These are phyloP conservation scores for Yarrowia yakushimensis DNA, from an alignment of 805 yeast species.

Conservation along the genomic window DNA sequence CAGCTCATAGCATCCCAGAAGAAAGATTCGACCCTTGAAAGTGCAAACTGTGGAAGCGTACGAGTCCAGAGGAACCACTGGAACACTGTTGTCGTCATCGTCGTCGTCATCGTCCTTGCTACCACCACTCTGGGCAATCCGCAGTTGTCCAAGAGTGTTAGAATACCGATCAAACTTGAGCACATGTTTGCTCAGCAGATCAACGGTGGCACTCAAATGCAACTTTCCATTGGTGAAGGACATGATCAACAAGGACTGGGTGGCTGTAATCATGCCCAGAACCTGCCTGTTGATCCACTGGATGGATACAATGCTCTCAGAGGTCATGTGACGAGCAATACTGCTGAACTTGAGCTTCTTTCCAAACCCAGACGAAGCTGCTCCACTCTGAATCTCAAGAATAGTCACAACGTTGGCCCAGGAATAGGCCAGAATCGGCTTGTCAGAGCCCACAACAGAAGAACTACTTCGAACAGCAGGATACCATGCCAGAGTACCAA, in stretches of 20 bases:
- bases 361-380: conserved; percentile 28
- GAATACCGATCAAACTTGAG: conserved; percentile 38
- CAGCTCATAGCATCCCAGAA: conserved; percentile 52
- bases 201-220: conserved; percentile 45
- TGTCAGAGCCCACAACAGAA: background rate
- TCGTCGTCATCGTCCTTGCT: background rate
- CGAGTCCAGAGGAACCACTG: conserved; percentile 38
- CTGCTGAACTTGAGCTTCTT: conserved; percentile 40
- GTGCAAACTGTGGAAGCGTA: conserved; percentile 40
- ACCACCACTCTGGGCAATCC: conserved; percentile 20
- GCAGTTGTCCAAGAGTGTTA: conserved; percentile 27
- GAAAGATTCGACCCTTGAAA: conserved; percentile 48
- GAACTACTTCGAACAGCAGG: conserved; percentile 45
- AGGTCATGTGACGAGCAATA: conserved; percentile 44
- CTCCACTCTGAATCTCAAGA: conserved; percentile 45
- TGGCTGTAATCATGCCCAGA: conserved; percentile 44
- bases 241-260: conserved; percentile 46
- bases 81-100: conserved; percentile 31
- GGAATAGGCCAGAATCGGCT: conserved; percentile 54
- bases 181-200: conserved; percentile 44
- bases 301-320: conserved; percentile 51
- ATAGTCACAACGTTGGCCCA: conserved; percentile 63
- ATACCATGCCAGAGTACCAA: conserved; percentile 59
- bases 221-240: conserved; percentile 45
- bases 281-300: conserved; percentile 49